Conservation (phyloP, 805 yeast genomes). For the Ogataea corticis region DNA sequence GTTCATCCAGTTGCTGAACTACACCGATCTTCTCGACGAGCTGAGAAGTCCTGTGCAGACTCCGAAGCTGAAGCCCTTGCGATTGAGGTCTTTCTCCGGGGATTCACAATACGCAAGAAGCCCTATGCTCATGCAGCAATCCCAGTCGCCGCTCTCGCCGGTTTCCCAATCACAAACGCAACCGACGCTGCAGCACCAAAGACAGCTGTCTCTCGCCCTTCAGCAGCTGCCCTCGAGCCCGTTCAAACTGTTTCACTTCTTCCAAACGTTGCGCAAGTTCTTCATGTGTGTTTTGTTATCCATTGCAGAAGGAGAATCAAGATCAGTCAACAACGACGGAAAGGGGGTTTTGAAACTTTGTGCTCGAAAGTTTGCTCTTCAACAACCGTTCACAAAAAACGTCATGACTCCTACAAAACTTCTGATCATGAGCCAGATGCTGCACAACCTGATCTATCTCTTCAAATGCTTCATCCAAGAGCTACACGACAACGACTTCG, state of each 20-base stretch:
- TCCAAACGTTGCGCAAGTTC: constrained; percentile 22
- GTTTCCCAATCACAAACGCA: not conserved
- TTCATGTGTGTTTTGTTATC: constrained; percentile 27
- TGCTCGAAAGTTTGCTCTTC: constrained; percentile 21
- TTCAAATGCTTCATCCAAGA: constrained; percentile 16
- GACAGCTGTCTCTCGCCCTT: constrained; percentile 1
- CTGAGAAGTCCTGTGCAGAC: constrained; percentile 3
- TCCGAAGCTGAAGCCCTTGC: constrained; percentile 19
- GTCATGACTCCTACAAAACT: constrained; percentile 15
- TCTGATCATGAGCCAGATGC: constrained; percentile 14
- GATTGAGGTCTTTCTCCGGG: constrained; percentile 24
- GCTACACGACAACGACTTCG: constrained; percentile 10
- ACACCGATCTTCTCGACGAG: constrained; percentile 16
- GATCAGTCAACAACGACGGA: constrained; percentile 7
- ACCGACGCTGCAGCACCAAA: not conserved
- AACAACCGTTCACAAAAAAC: not conserved
- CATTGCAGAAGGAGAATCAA: constrained; percentile 16
- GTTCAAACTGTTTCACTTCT: constrained; percentile 16
- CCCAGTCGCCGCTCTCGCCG: not conserved
- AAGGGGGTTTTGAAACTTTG: constrained; percentile 14
- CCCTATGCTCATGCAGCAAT: constrained; percentile 3
- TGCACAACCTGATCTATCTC: constrained; percentile 14
- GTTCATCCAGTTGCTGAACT: constrained; percentile 25
- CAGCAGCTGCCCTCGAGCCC: constrained; percentile 20
- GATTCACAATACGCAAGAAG: constrained; percentile 9